These are phyloP conservation scores for Calonectria montana DNA, from an alignment of 2,329 filamentous ascomycete genomes.

Conservation along the genomic window DNA sequence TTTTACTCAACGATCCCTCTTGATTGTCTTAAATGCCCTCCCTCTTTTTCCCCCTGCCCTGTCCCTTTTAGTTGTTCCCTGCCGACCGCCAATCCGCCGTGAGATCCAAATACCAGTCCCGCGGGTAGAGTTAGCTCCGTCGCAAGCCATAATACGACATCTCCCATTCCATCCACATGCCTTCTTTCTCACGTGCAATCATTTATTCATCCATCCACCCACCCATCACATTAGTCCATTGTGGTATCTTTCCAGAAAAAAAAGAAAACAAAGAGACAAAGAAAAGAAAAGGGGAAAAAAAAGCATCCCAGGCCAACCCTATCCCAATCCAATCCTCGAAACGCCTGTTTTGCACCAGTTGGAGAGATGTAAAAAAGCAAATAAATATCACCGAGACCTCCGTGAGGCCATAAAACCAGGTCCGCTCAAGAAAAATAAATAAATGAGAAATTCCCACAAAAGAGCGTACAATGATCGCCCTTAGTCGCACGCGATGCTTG, in stretches of 20 bases:
- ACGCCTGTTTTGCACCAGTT: conserved; percentile 29
- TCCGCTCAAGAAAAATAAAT: neutral
- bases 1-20: conserved; percentile 1
- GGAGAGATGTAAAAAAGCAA: conserved; percentile 15
- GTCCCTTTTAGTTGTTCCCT: conserved; percentile 6
- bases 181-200: conserved; percentile 1
- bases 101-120: conserved; percentile 18
- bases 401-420: neutral
- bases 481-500: neutral
- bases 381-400: conserved; percentile 2
- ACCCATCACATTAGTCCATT: conserved; percentile 22
- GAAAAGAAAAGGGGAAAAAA: neutral
- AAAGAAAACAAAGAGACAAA: neutral
- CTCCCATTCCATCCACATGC: conserved; percentile 11
- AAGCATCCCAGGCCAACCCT: neutral
- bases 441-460: neutral
- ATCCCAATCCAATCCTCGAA: conserved; percentile 17
- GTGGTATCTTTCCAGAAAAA: conserved; percentile 33
- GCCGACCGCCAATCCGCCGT: neutral
- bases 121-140: conserved; percentile 13
- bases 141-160: conserved; percentile 1
- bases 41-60: conserved; percentile 1
- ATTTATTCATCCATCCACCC: neutral
- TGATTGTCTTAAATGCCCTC: conserved; percentile 1
- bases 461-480: neutral